phyloP scores from a whole-genome alignment of 768 basidiomycete species.

The Rhodotorula diobovata region DNA sequence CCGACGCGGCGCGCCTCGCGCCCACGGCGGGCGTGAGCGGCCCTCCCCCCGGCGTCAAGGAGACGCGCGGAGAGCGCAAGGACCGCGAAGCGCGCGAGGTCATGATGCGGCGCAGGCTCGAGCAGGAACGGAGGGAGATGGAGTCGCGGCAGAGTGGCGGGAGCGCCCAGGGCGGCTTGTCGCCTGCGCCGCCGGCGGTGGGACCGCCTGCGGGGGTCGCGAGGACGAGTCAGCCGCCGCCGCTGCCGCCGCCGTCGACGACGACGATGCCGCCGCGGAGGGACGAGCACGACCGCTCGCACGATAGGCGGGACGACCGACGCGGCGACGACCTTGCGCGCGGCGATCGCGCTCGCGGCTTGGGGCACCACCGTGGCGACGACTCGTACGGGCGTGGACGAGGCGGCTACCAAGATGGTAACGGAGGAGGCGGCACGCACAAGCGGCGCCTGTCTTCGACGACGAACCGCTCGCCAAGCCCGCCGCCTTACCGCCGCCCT shows the following conservation, averaged over 20 bases:
- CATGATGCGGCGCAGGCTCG: slow-evolving; percentile 1
- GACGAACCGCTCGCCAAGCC: not conserved
- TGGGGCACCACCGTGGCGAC: not conserved
- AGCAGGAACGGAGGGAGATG: not conserved
- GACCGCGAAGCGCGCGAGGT: slow-evolving; percentile 30
- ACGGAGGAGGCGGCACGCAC: not conserved
- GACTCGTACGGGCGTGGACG: not conserved
- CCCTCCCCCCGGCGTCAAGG: not conserved
- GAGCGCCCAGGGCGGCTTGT: too few species aligned
- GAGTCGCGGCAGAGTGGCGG: not conserved
- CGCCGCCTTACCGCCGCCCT: not conserved
- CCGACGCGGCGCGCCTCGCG: slow-evolving; percentile 1
- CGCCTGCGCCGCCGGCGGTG: not conserved
- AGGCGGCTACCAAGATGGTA: not conserved
- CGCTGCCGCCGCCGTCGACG: too few species aligned
- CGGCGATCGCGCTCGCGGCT: not conserved
- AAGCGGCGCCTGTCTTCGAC: not conserved
- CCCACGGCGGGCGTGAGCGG: slow-evolving; percentile 9
- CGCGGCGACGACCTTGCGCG: not conserved
- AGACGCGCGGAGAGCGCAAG: slow-evolving; percentile 27
- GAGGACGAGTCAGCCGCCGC: not conserved
- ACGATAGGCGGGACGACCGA: not conserved
- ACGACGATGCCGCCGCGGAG: too few species aligned
- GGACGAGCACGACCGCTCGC: not conserved
- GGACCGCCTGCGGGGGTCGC: too few species aligned